These are phyloP conservation scores for Centella asiatica DNA, from an alignment of 129 eudicot genomes.

Conservation along the genomic window DNA sequence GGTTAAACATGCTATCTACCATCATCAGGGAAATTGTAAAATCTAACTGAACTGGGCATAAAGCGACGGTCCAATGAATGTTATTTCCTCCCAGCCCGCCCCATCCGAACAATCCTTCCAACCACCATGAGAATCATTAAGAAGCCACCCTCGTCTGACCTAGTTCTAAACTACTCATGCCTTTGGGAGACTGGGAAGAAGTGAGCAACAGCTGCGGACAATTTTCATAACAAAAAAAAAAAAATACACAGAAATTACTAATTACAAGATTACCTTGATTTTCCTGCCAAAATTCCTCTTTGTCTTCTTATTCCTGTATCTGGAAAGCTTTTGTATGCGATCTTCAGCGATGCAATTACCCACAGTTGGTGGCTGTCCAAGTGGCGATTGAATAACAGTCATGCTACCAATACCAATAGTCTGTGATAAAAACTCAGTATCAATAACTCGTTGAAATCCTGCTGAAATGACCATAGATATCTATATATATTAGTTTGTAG, in stretches of 20 bases:
- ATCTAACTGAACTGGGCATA: not conserved
- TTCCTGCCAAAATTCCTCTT: conserved; percentile 93
- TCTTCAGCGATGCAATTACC: conserved; percentile 46
- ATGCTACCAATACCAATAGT: conserved; percentile 53
- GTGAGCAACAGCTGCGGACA: not conserved
- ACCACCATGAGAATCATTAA: too few relatives aligned
- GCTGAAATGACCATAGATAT: conserved; percentile 30
- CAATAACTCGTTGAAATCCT: conserved; percentile 45
- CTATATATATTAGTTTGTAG: conserved; percentile 32
- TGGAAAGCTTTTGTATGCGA: conserved; percentile 82
- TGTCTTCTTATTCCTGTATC: conserved; percentile 85
- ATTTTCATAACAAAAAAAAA: not conserved
- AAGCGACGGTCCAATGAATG: not conserved
- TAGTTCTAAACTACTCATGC: too few relatives aligned
- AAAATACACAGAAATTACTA: not conserved
- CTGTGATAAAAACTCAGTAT: conserved; percentile 65
- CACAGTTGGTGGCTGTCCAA: conserved; percentile 36
- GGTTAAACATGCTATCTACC: too few relatives aligned
- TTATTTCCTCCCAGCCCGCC: too few relatives aligned
- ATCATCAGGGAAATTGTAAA: too few relatives aligned
- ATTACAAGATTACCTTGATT: conserved; percentile 36
- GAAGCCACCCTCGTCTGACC: too few relatives aligned
- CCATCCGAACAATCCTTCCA: too few relatives aligned
- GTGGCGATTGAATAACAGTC: conserved; percentile 47
- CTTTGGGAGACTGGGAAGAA: conserved; percentile 1